Evolutionary conservation across 2,329 filamentous ascomycete genomes (phyloP).

Genomic region (Aspergillus ochraceoroseus): DNA sequence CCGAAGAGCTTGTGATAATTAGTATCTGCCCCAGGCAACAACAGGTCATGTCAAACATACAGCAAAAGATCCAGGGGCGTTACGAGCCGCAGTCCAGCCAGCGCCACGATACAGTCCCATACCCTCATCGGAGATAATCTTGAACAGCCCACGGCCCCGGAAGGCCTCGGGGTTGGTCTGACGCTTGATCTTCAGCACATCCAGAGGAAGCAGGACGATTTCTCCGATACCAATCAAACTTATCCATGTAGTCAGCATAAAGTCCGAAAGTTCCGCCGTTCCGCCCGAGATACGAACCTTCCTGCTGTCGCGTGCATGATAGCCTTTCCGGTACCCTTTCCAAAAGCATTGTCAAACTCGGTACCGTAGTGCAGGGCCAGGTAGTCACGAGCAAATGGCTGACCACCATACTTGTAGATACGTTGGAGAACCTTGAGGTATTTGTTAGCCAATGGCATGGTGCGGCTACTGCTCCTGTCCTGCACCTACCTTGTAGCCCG

Average conservation of each 20-base stretch:
- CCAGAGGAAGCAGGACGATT: slow-evolving; percentile 88
- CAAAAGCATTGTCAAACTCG: slow-evolving; percentile 83
- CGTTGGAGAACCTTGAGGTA: slow-evolving; percentile 69
- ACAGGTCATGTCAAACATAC: slow-evolving; percentile 52
- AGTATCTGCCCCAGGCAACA: slow-evolving; percentile 2
- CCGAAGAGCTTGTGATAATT: slow-evolving; percentile 69
- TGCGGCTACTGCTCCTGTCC: neutral
- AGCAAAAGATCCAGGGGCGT: slow-evolving; percentile 93
- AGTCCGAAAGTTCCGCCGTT: neutral
- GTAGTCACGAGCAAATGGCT: slow-evolving; percentile 91
- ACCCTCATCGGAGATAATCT: slow-evolving; percentile 87
- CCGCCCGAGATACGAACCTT: slow-evolving; percentile 52
- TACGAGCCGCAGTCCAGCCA: slow-evolving; percentile 95
- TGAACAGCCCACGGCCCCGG: slow-evolving; percentile 83
- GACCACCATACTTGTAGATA: slow-evolving; percentile 98
- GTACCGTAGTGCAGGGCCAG: slow-evolving; percentile 72
- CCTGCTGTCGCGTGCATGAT: slow-evolving; percentile 97
- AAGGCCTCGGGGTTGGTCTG: slow-evolving; percentile 99
- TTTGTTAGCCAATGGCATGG: slow-evolving; percentile 18
- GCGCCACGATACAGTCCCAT: slow-evolving; percentile 94
- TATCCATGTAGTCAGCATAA: slow-evolving; percentile 2
- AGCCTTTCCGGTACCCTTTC: slow-evolving; percentile 95
- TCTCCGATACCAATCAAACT: slow-evolving; percentile 96
- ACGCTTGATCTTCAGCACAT: slow-evolving; percentile 98
- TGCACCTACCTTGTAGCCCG: slow-evolving; percentile 76